These are phyloP conservation scores for Uronychia setigera DNA, from an alignment of 73 alveolate species.

Conservation along the genomic window DNA sequence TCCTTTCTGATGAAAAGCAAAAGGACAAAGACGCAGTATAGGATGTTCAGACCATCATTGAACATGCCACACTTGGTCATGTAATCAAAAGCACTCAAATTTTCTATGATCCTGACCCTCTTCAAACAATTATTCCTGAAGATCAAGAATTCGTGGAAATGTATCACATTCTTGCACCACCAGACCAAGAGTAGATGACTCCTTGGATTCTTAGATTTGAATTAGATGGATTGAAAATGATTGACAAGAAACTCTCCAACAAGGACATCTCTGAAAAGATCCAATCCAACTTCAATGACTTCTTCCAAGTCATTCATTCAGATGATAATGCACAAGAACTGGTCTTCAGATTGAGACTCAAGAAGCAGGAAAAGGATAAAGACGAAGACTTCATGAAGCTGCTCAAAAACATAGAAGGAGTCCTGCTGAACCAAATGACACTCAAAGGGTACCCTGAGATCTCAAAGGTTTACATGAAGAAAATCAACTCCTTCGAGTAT, in stretches of 20 bases:
- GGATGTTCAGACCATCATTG: constrained; percentile 77
- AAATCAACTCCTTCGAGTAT: constrained; percentile 61
- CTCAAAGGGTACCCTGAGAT: constrained; percentile 93
- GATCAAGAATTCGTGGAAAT: constrained; percentile 80
- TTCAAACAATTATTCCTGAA: constrained; percentile 81
- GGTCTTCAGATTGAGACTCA: constrained; percentile 80
- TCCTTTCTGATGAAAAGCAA: constrained; percentile 74
- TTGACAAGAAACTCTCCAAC: constrained; percentile 69
- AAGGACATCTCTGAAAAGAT: constrained; percentile 76
- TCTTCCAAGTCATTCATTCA: constrained; percentile 67
- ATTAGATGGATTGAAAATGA: constrained; percentile 68
- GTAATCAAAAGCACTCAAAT: constrained; percentile 85
- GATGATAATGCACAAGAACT: constrained; percentile 78
- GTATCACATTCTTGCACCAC: constrained; percentile 68
- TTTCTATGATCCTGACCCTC: constrained; percentile 97
- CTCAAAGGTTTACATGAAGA: constrained; percentile 91
- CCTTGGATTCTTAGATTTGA: constrained; percentile 95
- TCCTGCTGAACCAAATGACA: constrained; percentile 81
- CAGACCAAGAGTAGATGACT: constrained; percentile 48
- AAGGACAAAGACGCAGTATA: constrained; percentile 66
- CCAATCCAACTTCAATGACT: constrained; percentile 51
- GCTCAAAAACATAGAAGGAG: constrained; percentile 72
- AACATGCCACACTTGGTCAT: constrained; percentile 93
- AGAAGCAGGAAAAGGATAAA: constrained; percentile 61
- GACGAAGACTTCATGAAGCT: constrained; percentile 54